phyloP scores from a whole-genome alignment of 2,329 filamentous ascomycete genomes.

The Grosmannia huntii region DNA sequence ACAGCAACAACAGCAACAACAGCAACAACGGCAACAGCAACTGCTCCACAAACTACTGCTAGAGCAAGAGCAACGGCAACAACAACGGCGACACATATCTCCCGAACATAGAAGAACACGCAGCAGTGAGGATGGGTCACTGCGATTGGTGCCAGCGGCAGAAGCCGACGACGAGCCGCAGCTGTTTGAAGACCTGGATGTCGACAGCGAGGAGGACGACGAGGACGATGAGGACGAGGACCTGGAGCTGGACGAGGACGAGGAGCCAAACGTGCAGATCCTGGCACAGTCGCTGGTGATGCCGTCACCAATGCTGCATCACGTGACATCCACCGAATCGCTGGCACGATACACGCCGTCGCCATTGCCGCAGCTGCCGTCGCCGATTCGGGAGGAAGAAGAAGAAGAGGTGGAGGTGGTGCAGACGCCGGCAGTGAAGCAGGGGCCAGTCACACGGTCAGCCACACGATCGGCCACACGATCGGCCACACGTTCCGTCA shows the following conservation, averaged over 20 bases:
- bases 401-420: background rate
- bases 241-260: slow-evolving; percentile 27
- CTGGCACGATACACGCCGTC: background rate
- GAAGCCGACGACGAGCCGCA: slow-evolving; percentile 14
- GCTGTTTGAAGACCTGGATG: slow-evolving; percentile 13
- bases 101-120: background rate
- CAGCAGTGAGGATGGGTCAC: background rate
- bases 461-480: too few relatives aligned
- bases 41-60: too few relatives aligned
- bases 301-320: background rate
- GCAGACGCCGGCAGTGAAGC: background rate
- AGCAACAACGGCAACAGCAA: too few relatives aligned
- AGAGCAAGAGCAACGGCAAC: too few relatives aligned
- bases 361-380: background rate
- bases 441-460: background rate
- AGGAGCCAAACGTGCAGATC: slow-evolving; percentile 32
- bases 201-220: slow-evolving; percentile 15
- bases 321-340: slow-evolving; percentile 22
- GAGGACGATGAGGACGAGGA: slow-evolving; percentile 22
- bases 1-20: too few relatives aligned
- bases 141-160: background rate
- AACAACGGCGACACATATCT: background rate
- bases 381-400: background rate
- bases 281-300: slow-evolving; percentile 29
- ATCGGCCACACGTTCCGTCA: too few relatives aligned